Evolutionary conservation across 495 filamentous ascomycete species (phyloP), one percentile per base, ranked within the genome.

Genomic region (Mycothermus thermophilus): DNA sequence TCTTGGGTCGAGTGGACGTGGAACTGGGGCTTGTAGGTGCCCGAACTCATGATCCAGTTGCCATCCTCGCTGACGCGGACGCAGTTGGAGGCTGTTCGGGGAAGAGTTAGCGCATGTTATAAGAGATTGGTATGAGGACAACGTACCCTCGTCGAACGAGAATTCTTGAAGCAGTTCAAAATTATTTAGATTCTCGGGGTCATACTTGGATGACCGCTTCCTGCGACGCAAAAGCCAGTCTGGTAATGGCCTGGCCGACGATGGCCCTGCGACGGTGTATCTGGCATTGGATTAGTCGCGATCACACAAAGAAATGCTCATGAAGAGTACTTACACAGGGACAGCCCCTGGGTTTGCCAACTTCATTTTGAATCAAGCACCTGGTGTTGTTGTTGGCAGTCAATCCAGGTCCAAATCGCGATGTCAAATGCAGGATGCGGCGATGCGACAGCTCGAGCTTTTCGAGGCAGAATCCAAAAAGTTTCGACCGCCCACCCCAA

Each of bases 161-260:
- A 99, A 99, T 50, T 96, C 88, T 50, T 99, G 92, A 16, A 99
- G 67, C 31, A 99, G 65, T 56, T 99, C 92, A 39, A 99, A 79
- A 33, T 90, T 80, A 52, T 84, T 93, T 35, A 84, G 77, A 60
- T 81, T 95, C 45, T 93, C 87, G 31, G 82, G 74, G 50, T 96
- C 90, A 39, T 86, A 77, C 57, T 95, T 96, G 43, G 94, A 66
- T 44, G 84, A 93, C 54, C 85, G 74, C 65, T 94, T 96, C 46
- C 88, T 71, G 33, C 87, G 84, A 39, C 85, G 72, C 9, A 83
- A 78, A 35, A 96, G 79, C 69, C 92, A 99, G 63, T 99, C 92
- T 33, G 92, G 92, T 3, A 99, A 72, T 17, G 85, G 82, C 10
- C 90, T 71, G 5, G 88, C 80, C 8, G 88, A 92, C 21, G 85